Evolutionary conservation across 331 rosid genomes (phyloP), one percentile per base, ranked within the genome.

Genomic region (Cydonia oblonga): DNA sequence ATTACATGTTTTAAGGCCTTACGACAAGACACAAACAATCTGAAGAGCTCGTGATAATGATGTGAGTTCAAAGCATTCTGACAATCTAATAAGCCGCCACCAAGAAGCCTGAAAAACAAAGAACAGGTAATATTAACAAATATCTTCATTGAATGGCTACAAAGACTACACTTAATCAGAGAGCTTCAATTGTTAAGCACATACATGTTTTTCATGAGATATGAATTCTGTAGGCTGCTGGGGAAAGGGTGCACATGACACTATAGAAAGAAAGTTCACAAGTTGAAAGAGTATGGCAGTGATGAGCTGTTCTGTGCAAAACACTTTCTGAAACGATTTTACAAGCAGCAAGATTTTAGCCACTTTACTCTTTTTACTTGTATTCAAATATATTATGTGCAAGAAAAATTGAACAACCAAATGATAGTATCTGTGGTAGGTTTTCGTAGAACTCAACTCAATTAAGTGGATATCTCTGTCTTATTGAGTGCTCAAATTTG

Each of bases 21-120:
- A 75, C 96, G 91, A 80, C 97, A 91, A 75, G 90, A 85, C 32
- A 86, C 87, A 82, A 93, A 85, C 80, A 93, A 79, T 81, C 84
- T 83, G 81, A 91, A 78, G 72, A 84, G 86, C 75, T 89, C 85
- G 53, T 76, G 74, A 83, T 66, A 76, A 57, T 75, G 54, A 69
- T 78, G 80, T 38, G 16, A 75, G 78, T 64, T 66, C 38, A 20
- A 71, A 9, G 75, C 62, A 64, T 68, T 80, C 80, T 76, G 69
- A 68, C 62, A 73, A 78, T 78, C 82, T 64, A 85, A 68, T 78
- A 93, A 78, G 83, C 87, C 53, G 42, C 57, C 81, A 66, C 91
- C 83, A 79, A 91, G 72, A 81, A 82, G 79, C 96, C 98, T 93
- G 96, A 76, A 89, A 86, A 68, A 69, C 54, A 68, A 38, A 78